Percentiles rank a stretch among this genome's conserved stretches.
These are phyloP conservation scores for Schoenoplectus tabernaemontani DNA, from an alignment of 202 grass and related monocot genomes.

Conservation along the genomic window DNA sequence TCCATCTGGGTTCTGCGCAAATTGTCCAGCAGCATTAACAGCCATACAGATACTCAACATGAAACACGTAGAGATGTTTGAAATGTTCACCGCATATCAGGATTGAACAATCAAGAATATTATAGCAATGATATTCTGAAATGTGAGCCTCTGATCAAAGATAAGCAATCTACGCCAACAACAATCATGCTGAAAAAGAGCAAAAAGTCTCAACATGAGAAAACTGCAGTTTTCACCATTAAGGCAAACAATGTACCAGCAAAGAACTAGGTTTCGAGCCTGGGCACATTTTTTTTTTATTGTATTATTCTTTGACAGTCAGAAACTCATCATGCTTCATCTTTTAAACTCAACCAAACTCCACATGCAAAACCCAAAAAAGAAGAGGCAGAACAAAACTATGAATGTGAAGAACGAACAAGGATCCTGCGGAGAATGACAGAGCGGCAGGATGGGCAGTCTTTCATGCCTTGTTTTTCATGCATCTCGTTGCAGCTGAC, in stretches of 20 bases:
- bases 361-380: constrained; percentile 29
- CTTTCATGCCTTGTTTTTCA: constrained; percentile 87
- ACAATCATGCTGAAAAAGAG: not conserved
- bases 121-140: not conserved
- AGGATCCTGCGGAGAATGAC: constrained; percentile 73
- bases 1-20: not conserved
- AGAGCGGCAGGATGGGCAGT: constrained; percentile 89
- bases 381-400: constrained; percentile 33
- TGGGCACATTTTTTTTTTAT: constrained; percentile 5
- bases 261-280: constrained; percentile 6
- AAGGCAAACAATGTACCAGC: constrained; percentile 10
- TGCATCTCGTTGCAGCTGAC: constrained; percentile 74
- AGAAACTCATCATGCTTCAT: constrained; percentile 56
- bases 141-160: not conserved
- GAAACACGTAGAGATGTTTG: no score
- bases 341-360: constrained; percentile 31
- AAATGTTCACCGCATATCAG: not conserved
- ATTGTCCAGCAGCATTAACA: not conserved
- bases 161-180: not conserved
- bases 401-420: constrained; percentile 28
- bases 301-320: constrained; percentile 26
- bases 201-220: not conserved
- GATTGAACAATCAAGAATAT: not conserved
- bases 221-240: constrained; percentile 3
- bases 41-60: not conserved